Base-by-base conservation (phyloP, 2,329 filamentous ascomycete genomes). In the Westerdykella aurantiaca region DNA sequence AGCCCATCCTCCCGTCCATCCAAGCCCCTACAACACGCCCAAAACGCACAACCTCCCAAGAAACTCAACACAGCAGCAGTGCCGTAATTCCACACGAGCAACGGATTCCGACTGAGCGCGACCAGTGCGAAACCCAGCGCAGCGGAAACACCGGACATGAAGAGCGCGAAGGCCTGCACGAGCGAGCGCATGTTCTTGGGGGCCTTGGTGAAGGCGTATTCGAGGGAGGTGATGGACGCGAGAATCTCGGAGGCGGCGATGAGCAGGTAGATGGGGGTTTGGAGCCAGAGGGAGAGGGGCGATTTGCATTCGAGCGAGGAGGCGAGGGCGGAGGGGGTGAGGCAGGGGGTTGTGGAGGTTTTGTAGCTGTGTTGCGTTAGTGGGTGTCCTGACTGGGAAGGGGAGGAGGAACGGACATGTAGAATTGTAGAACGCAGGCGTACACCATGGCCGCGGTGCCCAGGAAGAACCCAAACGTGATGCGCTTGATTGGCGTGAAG, bases 401-500 rank as follows among this genome's bases (percentile, higher is more conserved):
- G 25, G 9, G 9, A 29, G 11, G 25, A 9, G 4, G 7, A 12
- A 29, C 25, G 25, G 25, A 64, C 37, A 83, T 78, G 45, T 75
- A 72, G 50, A 76, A 73, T 57, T 83, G 79, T 3, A 82, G 62
- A 10, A 80, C 70, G 13, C 74, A 69, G 4, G 80, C 76, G 46
- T 75, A 78, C 16, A 80, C 63, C 68, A 82, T 82, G 2, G 84
- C 78, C 16, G 81, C 58, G 2, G 79, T 72, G 14, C 78, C 83
- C 45, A 85, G 72, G 51, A 81, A 65, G 73, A 89, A 89, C 39
- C 85, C 86, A 6, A 73, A 64, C 1, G 83, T 76, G 68, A 90
- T 88, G 63, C 82, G 82, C 72, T 83, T 88, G 69, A 89, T 84
- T 34, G 85, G 86, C 0, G 78, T 85, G 72, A 89, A 86, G 43